Conservation (phyloP, 768 basidiomycete genomes). For the Russula lepida region DNA sequence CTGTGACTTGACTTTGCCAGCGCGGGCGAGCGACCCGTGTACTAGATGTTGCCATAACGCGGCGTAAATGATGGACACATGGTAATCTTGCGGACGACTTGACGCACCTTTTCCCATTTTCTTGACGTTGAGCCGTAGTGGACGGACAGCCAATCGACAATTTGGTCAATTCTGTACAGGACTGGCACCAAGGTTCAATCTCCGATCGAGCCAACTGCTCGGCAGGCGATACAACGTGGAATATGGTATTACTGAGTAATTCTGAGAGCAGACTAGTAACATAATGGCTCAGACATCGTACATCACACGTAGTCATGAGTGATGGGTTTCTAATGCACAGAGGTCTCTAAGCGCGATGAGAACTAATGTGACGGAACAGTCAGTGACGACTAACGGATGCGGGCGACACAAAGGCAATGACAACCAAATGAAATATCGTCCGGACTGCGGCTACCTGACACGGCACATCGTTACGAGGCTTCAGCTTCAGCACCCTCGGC, state of each 20-base stretch:
- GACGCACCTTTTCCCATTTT: conserved; percentile 24
- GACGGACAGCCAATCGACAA: neutral
- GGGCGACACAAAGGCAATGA: neutral
- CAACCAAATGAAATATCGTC: neutral
- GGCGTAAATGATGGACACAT: neutral
- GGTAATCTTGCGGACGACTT: neutral
- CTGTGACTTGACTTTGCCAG: conserved; percentile 98
- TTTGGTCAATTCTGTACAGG: conserved; percentile 10
- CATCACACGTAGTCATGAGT: neutral
- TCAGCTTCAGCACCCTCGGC: conserved; percentile 35
- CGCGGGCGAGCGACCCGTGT: conserved; percentile 99
- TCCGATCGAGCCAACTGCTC: neutral
- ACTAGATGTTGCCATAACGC: conserved; percentile 38
- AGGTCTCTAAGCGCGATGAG: neutral
- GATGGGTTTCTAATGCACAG: neutral
- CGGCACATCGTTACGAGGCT: conserved; percentile 1
- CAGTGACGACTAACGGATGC: neutral
- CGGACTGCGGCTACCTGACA: neutral
- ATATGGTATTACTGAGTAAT: neutral
- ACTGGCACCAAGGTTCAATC: conserved; percentile 3
- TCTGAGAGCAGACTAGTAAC: neutral
- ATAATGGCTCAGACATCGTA: neutral
- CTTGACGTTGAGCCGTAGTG: conserved; percentile 18
- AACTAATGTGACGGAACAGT: neutral
- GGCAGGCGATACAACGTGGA: neutral